These are phyloP conservation scores for Pichia deserticola DNA, from an alignment of 805 yeast species.

Conservation along the genomic window DNA sequence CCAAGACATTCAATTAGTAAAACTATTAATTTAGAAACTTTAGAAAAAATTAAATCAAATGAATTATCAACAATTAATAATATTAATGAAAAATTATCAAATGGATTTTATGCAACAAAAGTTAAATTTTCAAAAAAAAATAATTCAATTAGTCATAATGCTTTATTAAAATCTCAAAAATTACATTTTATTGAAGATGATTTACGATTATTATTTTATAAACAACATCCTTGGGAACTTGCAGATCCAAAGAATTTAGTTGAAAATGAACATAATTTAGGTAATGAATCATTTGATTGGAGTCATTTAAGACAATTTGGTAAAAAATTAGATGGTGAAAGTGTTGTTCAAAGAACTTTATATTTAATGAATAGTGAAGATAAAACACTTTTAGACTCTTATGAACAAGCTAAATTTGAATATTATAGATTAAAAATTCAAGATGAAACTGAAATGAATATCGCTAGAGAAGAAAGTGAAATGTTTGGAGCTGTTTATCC, in stretches of 20 bases:
- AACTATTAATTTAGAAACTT: constrained; percentile 29
- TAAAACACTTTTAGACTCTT: constrained; percentile 51
- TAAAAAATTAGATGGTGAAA: constrained; percentile 83
- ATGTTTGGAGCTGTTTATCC: constrained; percentile 80
- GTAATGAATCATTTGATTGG: constrained; percentile 60
- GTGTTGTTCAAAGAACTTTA: constrained; percentile 69
- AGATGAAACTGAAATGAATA: constrained; percentile 64
- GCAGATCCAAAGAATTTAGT: constrained; percentile 80
- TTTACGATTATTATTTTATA: constrained; percentile 71
- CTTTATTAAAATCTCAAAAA: constrained; percentile 43
- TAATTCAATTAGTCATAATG: constrained; percentile 20
- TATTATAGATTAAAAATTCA: constrained; percentile 81
- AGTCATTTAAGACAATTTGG: constrained; percentile 60
- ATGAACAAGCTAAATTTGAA: constrained; percentile 80
- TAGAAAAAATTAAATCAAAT: constrained; percentile 17
- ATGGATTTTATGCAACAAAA: constrained; percentile 40
- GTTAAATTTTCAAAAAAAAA: constrained; percentile 29
- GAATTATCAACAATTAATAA: constrained; percentile 16
- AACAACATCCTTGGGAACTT: constrained; percentile 97
- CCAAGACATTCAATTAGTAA: constrained; percentile 60
- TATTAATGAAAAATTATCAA: constrained; percentile 6
- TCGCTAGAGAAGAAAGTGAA: constrained; percentile 73
- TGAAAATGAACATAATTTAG: constrained; percentile 60
- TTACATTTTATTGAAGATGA: constrained; percentile 68
- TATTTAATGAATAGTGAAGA: constrained; percentile 38